Evolutionary conservation across 441 rosid genomes (phyloP).

Genomic region (Breynia disticha): DNA sequence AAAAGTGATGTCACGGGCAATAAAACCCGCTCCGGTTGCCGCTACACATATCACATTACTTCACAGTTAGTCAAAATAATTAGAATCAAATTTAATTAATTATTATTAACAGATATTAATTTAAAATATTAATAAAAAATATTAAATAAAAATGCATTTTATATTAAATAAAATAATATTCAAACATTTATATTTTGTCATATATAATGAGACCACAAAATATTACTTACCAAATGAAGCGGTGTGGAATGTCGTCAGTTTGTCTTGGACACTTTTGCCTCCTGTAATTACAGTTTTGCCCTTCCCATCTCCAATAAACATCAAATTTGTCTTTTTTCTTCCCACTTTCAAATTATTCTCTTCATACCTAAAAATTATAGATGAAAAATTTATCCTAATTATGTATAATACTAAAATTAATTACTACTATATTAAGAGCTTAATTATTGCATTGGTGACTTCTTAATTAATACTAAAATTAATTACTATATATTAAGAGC

Average conservation of each 20-base stretch:
- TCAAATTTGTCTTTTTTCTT: slow-evolving; percentile 67
- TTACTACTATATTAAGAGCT: no score
- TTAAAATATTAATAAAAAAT: no score
- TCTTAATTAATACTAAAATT: no score
- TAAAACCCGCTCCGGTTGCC: slow-evolving; percentile 80
- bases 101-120: no score
- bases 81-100: background rate
- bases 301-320: slow-evolving; percentile 95
- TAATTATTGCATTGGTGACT: no score
- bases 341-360: slow-evolving; percentile 69
- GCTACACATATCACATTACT: slow-evolving; percentile 27
- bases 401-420: no score
- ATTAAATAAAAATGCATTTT: no score
- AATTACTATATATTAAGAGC: no score
- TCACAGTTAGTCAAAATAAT: background rate
- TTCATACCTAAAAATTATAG: slow-evolving; percentile 45
- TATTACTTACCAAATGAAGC: slow-evolving; percentile 63
- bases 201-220: background rate
- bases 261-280: slow-evolving; percentile 40
- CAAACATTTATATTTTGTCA: no score
- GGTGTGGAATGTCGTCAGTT: slow-evolving; percentile 83
- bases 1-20: slow-evolving; percentile 77
- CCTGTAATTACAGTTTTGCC: slow-evolving; percentile 69
- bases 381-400: background rate
- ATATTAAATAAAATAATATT: no score